phyloP scores from a whole-genome alignment of 305 asterid species.

The Fraxinus xanthoxyloides region DNA sequence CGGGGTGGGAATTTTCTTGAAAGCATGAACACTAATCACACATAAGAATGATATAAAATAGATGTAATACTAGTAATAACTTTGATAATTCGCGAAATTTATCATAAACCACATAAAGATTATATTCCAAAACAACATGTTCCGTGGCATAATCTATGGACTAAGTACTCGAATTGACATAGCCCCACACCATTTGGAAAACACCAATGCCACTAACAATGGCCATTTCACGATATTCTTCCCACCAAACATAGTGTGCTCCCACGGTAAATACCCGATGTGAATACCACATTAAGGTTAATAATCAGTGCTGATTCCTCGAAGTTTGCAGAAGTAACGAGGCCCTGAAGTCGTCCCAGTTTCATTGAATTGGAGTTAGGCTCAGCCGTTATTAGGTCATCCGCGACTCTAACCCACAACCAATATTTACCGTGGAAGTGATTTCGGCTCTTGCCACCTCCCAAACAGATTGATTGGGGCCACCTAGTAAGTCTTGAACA shows the following conservation, averaged over 20 bases:
- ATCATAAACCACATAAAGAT: neutral
- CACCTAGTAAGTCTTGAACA: slow-evolving; percentile 30
- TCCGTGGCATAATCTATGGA: neutral
- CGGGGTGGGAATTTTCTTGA: no score
- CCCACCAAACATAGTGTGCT: slow-evolving; percentile 22
- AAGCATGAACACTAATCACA: no score
- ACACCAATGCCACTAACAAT: slow-evolving; percentile 28
- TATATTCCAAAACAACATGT: slow-evolving; percentile 15
- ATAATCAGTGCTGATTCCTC: slow-evolving; percentile 23
- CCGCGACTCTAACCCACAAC: no score
- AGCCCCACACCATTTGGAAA: slow-evolving; percentile 25
- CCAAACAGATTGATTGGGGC: slow-evolving; percentile 29
- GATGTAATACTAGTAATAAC: no score
- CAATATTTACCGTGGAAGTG: no score
- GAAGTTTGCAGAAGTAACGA: slow-evolving; percentile 26
- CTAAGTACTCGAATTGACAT: slow-evolving; percentile 4
- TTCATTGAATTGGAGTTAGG: slow-evolving; percentile 22
- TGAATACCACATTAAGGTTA: slow-evolving; percentile 34
- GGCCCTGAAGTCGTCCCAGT: slow-evolving; percentile 41
- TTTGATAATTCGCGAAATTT: neutral
- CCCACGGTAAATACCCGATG: slow-evolving; percentile 22
- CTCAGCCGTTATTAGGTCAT: slow-evolving; percentile 24
- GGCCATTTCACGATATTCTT: slow-evolving; percentile 18
- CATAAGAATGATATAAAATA: no score
- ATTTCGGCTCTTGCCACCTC: slow-evolving; percentile 33